Conservation (phyloP, 345 rosid genomes). For the Melastoma malabathricum region DNA sequence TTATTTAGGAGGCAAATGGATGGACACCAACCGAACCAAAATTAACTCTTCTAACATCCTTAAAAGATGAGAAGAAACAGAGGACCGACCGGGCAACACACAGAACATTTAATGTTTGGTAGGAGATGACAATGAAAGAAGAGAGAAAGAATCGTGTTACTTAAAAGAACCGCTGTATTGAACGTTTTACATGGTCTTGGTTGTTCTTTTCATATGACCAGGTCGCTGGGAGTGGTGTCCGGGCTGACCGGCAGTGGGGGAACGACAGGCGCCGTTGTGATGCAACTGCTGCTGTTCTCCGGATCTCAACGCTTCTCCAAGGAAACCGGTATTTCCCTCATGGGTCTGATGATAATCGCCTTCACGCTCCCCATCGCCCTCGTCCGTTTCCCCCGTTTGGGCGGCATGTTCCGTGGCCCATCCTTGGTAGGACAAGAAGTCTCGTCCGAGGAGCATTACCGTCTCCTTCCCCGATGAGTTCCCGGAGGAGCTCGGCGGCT, state of each 20-base stretch:
- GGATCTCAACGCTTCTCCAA: slow-evolving; percentile 31
- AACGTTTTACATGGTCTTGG: no score
- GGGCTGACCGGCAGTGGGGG: slow-evolving; percentile 91
- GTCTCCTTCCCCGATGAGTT: slow-evolving; percentile 12
- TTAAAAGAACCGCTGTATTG: no score
- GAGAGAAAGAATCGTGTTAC: no score
- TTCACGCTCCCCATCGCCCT: slow-evolving; percentile 37
- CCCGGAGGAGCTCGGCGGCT: no score
- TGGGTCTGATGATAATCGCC: slow-evolving; percentile 60
- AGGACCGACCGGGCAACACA: no score
- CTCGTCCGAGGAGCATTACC: slow-evolving; percentile 14
- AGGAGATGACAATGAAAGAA: no score
- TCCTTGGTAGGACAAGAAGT: slow-evolving; percentile 5
- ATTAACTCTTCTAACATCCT: no score
- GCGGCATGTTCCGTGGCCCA: slow-evolving; percentile 51
- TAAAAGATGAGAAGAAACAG: no score
- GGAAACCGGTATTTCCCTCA: slow-evolving; percentile 66
- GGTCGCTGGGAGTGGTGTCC: slow-evolving; percentile 71
- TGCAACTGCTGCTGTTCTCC: slow-evolving; percentile 48
- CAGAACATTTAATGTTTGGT: no score
- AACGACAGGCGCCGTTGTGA: slow-evolving; percentile 60
- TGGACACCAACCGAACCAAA: no score
- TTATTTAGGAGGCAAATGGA: no score
- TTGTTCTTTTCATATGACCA: slow-evolving; percentile 7
- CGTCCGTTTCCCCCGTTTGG: slow-evolving; percentile 47